Percentiles rank a stretch among this genome's conserved stretches.
phyloP scores from a whole-genome alignment of 345 rosid species.

The Erysimum cheiranthoides region DNA sequence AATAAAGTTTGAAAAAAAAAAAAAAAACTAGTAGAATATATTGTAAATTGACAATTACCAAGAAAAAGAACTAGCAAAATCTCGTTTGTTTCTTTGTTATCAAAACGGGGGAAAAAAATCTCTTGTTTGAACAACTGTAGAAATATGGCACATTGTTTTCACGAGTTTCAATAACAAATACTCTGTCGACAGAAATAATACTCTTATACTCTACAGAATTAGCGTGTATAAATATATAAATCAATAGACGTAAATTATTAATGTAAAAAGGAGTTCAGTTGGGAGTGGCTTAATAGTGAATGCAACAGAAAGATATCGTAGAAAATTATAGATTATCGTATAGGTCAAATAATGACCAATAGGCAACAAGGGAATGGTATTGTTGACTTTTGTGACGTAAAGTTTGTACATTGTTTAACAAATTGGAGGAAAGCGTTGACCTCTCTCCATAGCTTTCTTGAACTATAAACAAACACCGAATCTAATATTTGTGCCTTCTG shows the following conservation, averaged over 20 bases:
- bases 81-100: too few species aligned
- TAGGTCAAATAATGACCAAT: constrained; percentile 10
- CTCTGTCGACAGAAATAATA: not conserved
- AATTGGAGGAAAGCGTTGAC: constrained; percentile 40
- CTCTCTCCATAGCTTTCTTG: constrained; percentile 21
- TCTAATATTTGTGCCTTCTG: constrained; percentile 5
- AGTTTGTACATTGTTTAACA: constrained; percentile 38
- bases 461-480: constrained; percentile 32
- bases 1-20: too few species aligned
- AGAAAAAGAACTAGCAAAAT: not conserved
- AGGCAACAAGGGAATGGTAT: constrained; percentile 21
- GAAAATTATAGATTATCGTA: constrained; percentile 22
- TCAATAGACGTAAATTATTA: not conserved
- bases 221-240: not conserved
- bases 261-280: constrained; percentile 25
- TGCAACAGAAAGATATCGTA: constrained; percentile 46
- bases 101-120: too few species aligned
- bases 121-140: constrained; percentile 1
- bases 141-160: constrained; percentile 9
- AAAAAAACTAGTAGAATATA: too few species aligned
- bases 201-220: too few species aligned
- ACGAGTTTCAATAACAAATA: not conserved
- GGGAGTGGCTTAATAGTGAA: constrained; percentile 32
- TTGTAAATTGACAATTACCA: too few species aligned
- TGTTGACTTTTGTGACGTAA: constrained; percentile 43